Evolutionary conservation across 306 rosid species (phyloP).

Genomic region (Leucaena leucocephala): DNA sequence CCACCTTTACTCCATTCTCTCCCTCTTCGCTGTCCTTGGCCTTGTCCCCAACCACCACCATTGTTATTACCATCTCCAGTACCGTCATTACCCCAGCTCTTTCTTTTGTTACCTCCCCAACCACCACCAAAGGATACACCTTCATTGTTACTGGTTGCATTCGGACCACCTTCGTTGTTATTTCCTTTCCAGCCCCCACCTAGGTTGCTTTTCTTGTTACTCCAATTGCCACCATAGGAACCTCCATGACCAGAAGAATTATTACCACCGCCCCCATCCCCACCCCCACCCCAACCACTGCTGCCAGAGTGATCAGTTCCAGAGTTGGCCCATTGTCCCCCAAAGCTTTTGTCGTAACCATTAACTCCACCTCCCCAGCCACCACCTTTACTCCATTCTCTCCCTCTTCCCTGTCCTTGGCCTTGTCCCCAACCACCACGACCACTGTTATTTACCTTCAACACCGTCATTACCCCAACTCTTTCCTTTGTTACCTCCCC

Average conservation of each 20-base stretch:
- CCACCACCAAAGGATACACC: neutral
- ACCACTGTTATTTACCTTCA: neutral
- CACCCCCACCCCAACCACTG: neutral
- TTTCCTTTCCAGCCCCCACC: neutral
- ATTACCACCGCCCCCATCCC: neutral
- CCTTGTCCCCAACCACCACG: conserved; percentile 18
- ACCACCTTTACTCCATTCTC: neutral
- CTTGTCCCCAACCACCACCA: conserved; percentile 16
- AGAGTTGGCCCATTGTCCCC: conserved; percentile 5
- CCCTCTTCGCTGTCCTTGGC: neutral
- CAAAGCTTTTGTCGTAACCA: neutral
- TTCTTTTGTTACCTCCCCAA: neutral
- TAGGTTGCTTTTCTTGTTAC: neutral
- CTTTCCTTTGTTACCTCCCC: conserved; percentile 7
- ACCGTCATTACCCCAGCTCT: neutral
- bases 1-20: neutral
- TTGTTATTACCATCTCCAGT: neutral
- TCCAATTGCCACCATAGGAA: neutral
- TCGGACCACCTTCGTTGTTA: no score
- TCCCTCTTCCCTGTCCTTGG: conserved; percentile 2
- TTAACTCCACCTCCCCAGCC: conserved; percentile 12
- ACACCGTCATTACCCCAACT: conserved; percentile 23
- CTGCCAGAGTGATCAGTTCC: neutral
- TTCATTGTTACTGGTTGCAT: no score
- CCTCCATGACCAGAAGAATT: conserved; percentile 11